Base-by-base conservation (phyloP, 164 flowering plant species). In the Paratinospora sagittata region DNA sequence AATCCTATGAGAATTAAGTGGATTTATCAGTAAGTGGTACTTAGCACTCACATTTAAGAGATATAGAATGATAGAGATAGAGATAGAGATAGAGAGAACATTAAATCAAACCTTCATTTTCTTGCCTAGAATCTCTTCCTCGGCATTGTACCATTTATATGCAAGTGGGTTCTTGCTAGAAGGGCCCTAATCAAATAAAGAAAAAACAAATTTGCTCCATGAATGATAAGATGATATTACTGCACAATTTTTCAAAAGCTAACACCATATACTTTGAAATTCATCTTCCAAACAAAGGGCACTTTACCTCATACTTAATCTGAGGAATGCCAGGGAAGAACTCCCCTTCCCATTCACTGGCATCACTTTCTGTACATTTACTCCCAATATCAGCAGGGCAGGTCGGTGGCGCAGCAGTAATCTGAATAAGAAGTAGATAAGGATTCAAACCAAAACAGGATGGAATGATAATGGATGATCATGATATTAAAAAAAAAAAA, bases 91-190 rank as follows among this genome's bases (percentile, higher is more conserved):
- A 16, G 2, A 24, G 3, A 61, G 6, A 66, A 33, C 52, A 17
- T 14, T 14, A 24, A 41, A 69, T 45, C 76, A 47, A 45, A 94
- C 98, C 98, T 92, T 92, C 97, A 95, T 92, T 78, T 85, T 92
- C 87, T 89, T 91, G 64, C 99, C 99, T 33, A 92, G 91, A 70
- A 95, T 90, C 79, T 81, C 96, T 84, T 95, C 97, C 3, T 92
- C 84, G 0, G 96, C 87, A 76, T 89, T 91, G 43, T 95, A 95
- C 97, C 97, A 91, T 77, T 92, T 95, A 71, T 61, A 95, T 23
- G 99, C 76, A 63, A 95, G 89, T 11, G 81, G 88, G 52, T 90
- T 92, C 83, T 91, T 95, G 87, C 89, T 91, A 21, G 86, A 64
- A 78, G 97, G 98, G 33, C 99, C 99, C 99, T 95, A 63, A 76